phyloP scores from a whole-genome alignment of 2,329 filamentous ascomycete species.

The Talaromyces albobiverticillius region DNA sequence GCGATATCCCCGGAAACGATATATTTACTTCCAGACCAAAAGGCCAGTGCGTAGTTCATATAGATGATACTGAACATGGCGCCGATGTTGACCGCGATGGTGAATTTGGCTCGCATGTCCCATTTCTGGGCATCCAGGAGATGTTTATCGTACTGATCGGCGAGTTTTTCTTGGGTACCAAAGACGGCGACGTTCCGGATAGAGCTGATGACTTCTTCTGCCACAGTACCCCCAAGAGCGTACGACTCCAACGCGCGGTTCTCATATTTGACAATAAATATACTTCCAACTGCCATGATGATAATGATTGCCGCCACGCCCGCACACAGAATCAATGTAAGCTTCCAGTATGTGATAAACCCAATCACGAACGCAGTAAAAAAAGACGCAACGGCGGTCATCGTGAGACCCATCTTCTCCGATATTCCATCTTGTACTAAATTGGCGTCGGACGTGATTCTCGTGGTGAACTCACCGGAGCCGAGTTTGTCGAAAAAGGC shows the following conservation, averaged over 20 bases:
- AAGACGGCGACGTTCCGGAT: constrained; percentile 90
- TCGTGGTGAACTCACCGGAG: constrained; percentile 29
- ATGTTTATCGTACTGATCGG: constrained; percentile 76
- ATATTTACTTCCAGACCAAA: not conserved
- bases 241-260: constrained; percentile 69
- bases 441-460: constrained; percentile 46
- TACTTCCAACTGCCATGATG: too few species aligned
- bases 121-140: constrained; percentile 38
- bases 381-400: constrained; percentile 26
- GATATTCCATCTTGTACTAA: constrained; percentile 40
- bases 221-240: constrained; percentile 78
- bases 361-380: constrained; percentile 47
- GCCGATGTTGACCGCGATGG: not conserved
- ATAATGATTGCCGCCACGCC: not conserved
- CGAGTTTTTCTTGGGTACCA: constrained; percentile 88
- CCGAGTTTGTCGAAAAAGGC: constrained; percentile 39
- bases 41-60: not conserved
- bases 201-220: constrained; percentile 90
- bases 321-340: constrained; percentile 25
- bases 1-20: not conserved
- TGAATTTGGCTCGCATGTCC: not conserved
- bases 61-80: not conserved
- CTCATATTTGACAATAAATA: not conserved
- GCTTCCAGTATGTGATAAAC: constrained; percentile 44
- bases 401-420: constrained; percentile 17